phyloP scores from a whole-genome alignment of 169 alveolate genomes.

The Plasmodium knowlesi region DNA sequence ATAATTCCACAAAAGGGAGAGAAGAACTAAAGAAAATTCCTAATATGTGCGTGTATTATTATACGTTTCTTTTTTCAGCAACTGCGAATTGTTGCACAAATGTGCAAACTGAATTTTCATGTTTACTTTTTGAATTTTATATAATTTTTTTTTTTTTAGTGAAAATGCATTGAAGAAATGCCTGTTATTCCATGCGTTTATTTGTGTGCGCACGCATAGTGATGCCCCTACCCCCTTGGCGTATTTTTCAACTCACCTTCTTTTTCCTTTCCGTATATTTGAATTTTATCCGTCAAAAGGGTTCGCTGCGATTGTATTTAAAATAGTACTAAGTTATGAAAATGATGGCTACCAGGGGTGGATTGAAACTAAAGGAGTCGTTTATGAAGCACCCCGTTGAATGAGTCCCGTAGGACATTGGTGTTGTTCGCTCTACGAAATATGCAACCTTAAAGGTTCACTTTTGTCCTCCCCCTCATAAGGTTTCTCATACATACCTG shows the following conservation, averaged over 20 bases:
- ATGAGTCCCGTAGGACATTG: neutral
- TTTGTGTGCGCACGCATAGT: neutral
- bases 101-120: neutral
- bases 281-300: neutral
- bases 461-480: neutral
- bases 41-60: neutral
- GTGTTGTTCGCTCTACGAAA: neutral
- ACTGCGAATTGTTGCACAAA: neutral
- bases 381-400: neutral
- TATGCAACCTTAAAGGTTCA: neutral
- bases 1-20: neutral
- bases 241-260: neutral
- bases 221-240: neutral
- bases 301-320: neutral
- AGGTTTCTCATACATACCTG: neutral
- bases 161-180: neutral
- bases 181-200: neutral
- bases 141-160: neutral
- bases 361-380: neutral
- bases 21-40: neutral
- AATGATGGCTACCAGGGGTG: neutral
- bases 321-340: neutral
- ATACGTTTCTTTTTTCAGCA: neutral
- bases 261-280: neutral
- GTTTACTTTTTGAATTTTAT: neutral